phyloP scores from a whole-genome alignment of 257 asterid genomes.

The Euphrasia confusa region DNA sequence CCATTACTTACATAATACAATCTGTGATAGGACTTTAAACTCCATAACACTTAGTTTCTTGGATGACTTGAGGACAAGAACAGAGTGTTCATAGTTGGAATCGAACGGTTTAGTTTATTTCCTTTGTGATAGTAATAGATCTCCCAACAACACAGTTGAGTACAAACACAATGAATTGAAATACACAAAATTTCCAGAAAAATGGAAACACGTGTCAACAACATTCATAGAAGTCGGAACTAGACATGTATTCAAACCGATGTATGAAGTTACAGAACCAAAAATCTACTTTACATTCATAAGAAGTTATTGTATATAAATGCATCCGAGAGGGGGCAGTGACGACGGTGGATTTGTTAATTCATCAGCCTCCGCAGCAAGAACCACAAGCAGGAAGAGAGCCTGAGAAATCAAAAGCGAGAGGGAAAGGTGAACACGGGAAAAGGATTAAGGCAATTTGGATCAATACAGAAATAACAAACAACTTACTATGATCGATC shows the following conservation, averaged over 20 bases:
- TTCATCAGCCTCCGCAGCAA: constrained; percentile 55
- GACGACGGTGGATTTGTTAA: neutral
- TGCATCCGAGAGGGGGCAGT: constrained; percentile 13
- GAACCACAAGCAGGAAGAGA: constrained; percentile 98
- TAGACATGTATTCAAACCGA: neutral
- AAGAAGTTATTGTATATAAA: constrained; percentile 1
- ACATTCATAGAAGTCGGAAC: neutral
- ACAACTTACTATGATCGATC: constrained; percentile 80
- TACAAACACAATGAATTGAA: constrained; percentile 15
- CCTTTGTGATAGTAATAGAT: neutral
- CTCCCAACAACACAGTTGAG: neutral
- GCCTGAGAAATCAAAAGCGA: constrained; percentile 32
- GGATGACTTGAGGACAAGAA: too few species aligned
- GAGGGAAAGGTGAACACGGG: neutral
- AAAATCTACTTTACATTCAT: constrained; percentile 16
- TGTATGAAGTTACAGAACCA: constrained; percentile 1
- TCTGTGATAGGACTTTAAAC: too few species aligned
- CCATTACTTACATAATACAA: too few species aligned
- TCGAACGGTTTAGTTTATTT: neutral
- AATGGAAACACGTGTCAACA: neutral
- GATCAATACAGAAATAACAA: neutral
- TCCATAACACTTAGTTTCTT: too few species aligned
- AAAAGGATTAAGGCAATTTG: neutral
- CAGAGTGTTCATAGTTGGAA: too few species aligned
- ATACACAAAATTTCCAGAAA: neutral